Evolutionary conservation across 2,329 filamentous ascomycete species (phyloP).

Genomic region (Phyllosticta citribraziliensis): DNA sequence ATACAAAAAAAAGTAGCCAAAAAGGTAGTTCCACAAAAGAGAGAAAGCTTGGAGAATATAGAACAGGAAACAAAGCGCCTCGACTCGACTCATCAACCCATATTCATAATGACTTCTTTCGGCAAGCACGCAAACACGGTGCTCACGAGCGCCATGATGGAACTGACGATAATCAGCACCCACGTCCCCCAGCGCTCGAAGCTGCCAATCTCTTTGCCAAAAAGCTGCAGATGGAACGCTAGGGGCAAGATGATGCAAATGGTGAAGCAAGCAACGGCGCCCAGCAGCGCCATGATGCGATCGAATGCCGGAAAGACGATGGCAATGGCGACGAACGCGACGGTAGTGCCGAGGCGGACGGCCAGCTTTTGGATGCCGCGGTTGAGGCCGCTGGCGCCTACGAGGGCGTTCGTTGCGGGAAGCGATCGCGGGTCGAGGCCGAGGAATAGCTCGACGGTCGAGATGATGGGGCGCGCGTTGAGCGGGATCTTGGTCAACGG

Average conservation of each 20-base stretch:
- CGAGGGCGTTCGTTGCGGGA: slow-evolving; percentile 37
- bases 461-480: slow-evolving; percentile 73
- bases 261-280: slow-evolving; percentile 81
- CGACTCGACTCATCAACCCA: neutral
- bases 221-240: slow-evolving; percentile 83
- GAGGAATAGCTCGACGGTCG: slow-evolving; percentile 70
- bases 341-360: slow-evolving; percentile 56
- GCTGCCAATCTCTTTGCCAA: slow-evolving; percentile 57
- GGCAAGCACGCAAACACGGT: slow-evolving; percentile 86
- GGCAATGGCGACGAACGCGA: slow-evolving; percentile 68
- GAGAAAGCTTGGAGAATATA: neutral
- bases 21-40: neutral
- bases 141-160: slow-evolving; percentile 60
- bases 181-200: slow-evolving; percentile 59
- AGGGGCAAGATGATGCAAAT: slow-evolving; percentile 89
- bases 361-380: slow-evolving; percentile 49
- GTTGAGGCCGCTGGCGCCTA: slow-evolving; percentile 46
- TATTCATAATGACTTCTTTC: slow-evolving; percentile 50
- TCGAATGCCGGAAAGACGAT: slow-evolving; percentile 71
- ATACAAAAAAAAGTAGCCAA: neutral
- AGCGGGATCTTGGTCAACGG: slow-evolving; percentile 92
- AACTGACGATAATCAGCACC: slow-evolving; percentile 58
- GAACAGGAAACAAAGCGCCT: neutral
- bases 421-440: slow-evolving; percentile 56
- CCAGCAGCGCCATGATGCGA: slow-evolving; percentile 83